Evolutionary conservation across 192 early-diverging fungal species (phyloP).

Genomic region (Mycoemilia scoparia): DNA sequence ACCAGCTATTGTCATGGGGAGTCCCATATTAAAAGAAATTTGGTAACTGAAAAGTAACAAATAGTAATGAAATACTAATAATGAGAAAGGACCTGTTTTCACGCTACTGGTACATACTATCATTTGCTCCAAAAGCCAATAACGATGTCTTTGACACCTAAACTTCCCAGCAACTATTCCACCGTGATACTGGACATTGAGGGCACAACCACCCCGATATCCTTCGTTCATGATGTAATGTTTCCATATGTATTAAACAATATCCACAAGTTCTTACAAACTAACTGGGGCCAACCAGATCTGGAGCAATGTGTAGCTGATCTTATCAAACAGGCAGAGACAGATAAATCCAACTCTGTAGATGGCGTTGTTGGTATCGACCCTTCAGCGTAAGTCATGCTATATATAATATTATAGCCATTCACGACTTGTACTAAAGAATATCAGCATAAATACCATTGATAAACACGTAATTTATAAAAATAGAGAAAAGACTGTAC

Average conservation of each 20-base stretch:
- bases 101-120: too few relatives aligned
- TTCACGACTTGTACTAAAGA: too few relatives aligned
- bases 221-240: constrained; percentile 85
- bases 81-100: too few relatives aligned
- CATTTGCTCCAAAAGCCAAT: too few relatives aligned
- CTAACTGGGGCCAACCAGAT: constrained; percentile 28
- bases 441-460: too few relatives aligned
- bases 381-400: neutral
- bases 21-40: too few relatives aligned
- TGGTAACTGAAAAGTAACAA: too few relatives aligned
- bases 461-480: too few relatives aligned
- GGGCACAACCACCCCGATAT: constrained; percentile 90
- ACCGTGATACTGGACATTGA: constrained; percentile 68
- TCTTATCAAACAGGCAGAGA: constrained; percentile 31
- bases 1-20: too few relatives aligned
- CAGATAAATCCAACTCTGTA: constrained; percentile 8
- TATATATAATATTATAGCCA: neutral
- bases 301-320: constrained; percentile 26
- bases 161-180: constrained; percentile 14
- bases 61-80: too few relatives aligned
- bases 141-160: too few relatives aligned
- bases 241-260: constrained; percentile 71
- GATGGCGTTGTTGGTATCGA: constrained; percentile 3
- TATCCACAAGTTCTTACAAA: constrained; percentile 44
- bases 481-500: too few relatives aligned